Base-by-base conservation (phyloP, 192 early-diverging fungal species). In the Umbelopsis sp. region DNA sequence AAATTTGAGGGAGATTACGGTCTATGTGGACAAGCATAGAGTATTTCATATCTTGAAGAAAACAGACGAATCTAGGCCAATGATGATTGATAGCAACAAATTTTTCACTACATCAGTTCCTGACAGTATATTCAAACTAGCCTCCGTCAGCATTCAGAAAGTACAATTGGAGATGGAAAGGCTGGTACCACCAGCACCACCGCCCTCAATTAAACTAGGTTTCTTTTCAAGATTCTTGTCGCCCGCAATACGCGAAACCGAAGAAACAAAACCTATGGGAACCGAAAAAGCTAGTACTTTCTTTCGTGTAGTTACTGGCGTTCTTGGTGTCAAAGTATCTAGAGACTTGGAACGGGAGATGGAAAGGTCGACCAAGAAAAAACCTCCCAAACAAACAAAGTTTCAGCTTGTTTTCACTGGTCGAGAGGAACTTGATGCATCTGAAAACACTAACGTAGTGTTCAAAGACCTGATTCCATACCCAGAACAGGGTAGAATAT, bases 311-410 rank as follows among this genome's bases (percentile, higher is more conserved):
- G 92, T 91, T 8, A 83, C 75, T n/a, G 92, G 84, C 3, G 58
- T 84, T 18, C 58, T 94, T 27, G 67, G 73, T 64, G 88, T 91
- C 30, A 78, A 78, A 30, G 82, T 92, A 0, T 73, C 82, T 0
- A 66, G 71, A 23, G 73, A 87, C 12, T 80, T 93, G 37, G 66
- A 78, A 23, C 78, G 76, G 16, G 91, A 95, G 69, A 95, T 97
- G 91, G 90, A 94, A 66, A 82, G 94, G 6, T 88, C 92, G 0
- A 97, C 93, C 0, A 97, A 97, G 75, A 97, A 97, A 71, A 82
- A 81, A 45, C 91, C 95, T 8, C 95, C 95, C 22, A 73, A 76
- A 2, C 73, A 75, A 16, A 93, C 94, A 2, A 79, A 78, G 4
- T 84, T 95, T 45, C 87, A 90, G 25, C 82, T 94, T 27, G 75